Conservation (phyloP, 139 green algal species). For the Closterium sp. region DNA sequence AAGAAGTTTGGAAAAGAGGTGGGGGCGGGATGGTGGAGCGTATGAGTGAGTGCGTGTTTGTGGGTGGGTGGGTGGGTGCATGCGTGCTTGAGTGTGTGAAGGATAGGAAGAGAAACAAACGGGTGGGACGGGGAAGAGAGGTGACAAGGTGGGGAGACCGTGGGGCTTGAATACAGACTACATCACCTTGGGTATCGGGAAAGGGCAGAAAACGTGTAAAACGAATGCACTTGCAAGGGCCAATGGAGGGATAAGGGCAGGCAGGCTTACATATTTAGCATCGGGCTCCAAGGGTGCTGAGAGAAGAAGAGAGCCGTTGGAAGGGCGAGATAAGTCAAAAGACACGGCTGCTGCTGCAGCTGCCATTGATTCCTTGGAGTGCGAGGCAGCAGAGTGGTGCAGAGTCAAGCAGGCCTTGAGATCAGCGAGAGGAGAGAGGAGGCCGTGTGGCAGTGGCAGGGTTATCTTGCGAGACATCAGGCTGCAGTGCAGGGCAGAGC, state of each 20-base stretch:
- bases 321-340: not conserved
- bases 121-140: too few species aligned
- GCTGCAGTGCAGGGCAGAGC: not conserved
- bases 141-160: too few species aligned
- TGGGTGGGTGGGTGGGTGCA: not conserved
- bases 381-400: not conserved
- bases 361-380: not conserved
- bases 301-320: not conserved
- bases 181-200: too few species aligned
- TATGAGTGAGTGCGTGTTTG: too few species aligned
- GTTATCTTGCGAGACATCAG: not conserved
- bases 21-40: too few species aligned
- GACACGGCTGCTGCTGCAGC: not conserved
- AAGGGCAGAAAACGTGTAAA: too few species aligned
- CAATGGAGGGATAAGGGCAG: not conserved
- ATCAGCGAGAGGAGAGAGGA: not conserved
- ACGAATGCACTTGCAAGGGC: too few species aligned
- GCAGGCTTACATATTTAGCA: not conserved
- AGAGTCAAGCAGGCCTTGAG: not conserved
- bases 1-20: not conserved
- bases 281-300: not conserved
- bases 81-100: too few species aligned
- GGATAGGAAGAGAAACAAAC: too few species aligned
- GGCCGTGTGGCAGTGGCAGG: not conserved
- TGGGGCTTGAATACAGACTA: too few species aligned